phyloP scores from a whole-genome alignment of 495 filamentous ascomycete genomes.

The Penicillium taxi region DNA sequence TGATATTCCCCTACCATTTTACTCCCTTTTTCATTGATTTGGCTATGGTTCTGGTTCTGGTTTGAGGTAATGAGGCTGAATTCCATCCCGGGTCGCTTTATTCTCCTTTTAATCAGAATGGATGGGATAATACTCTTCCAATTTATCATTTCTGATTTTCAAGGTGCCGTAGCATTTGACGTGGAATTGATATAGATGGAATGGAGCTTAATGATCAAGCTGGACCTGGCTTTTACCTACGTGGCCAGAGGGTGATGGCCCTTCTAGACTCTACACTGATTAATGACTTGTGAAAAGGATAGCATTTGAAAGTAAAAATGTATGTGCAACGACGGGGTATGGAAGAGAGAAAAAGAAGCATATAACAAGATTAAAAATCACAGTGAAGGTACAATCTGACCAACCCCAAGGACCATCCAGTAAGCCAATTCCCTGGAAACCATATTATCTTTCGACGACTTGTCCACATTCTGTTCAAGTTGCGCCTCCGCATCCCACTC shows the following conservation, averaged over 20 bases:
- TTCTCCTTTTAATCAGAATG: conserved; percentile 28
- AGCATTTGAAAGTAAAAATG: too few species aligned
- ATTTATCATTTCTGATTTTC: conserved; percentile 22
- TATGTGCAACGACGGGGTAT: conserved; percentile 9
- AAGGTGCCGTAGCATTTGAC: not conserved
- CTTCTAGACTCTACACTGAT: too few species aligned
- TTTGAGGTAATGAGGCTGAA: conserved; percentile 20
- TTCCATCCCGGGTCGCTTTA: conserved; percentile 17
- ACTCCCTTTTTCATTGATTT: conserved; percentile 16
- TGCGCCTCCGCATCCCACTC: conserved; percentile 82
- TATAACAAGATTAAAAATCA: conserved; percentile 5
- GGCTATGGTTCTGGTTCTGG: conserved; percentile 16
- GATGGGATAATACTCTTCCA: conserved; percentile 26
- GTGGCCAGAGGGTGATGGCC: too few species aligned
- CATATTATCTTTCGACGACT: conserved; percentile 40
- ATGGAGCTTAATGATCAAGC: too few species aligned
- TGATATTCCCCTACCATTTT: too few species aligned
- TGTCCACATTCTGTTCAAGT: conserved; percentile 48
- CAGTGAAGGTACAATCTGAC: conserved; percentile 49
- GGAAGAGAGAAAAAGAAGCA: conserved; percentile 6
- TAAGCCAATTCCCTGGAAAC: conserved; percentile 78
- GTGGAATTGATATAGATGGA: too few species aligned
- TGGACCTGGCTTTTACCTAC: too few species aligned
- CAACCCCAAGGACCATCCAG: conserved; percentile 88
- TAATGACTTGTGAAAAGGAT: too few species aligned